Conservation (phyloP, 1,284 basidiomycete genomes). For the Trametes polyzona region DNA sequence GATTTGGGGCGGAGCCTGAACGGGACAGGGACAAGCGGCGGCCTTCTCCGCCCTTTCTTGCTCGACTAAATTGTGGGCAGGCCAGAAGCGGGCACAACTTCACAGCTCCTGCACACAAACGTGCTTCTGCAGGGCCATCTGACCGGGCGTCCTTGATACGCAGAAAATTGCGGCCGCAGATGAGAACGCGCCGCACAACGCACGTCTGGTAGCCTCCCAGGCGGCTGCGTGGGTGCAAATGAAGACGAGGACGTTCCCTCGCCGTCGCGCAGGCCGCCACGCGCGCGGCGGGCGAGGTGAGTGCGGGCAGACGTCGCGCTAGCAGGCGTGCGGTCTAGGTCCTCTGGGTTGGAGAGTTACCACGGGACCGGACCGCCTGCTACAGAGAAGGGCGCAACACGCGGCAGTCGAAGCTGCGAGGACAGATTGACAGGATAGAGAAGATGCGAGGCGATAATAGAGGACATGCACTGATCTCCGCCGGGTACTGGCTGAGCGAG, state of each 20-base stretch:
- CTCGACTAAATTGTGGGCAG: conserved; percentile 7
- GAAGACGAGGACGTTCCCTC: neutral
- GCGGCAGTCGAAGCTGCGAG: conserved; percentile 8
- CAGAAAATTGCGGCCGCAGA: conserved; percentile 8
- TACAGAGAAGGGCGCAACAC: conserved; percentile 11
- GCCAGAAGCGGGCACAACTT: conserved; percentile 12
- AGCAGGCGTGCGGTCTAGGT: neutral
- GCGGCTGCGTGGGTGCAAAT: conserved; percentile 1
- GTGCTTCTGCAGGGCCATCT: conserved; percentile 13
- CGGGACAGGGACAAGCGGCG: neutral
- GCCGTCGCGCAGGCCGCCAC: neutral
- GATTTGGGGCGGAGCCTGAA: neutral
- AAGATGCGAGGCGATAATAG: conserved; percentile 14
- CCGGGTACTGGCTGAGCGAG: neutral
- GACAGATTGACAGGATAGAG: conserved; percentile 19
- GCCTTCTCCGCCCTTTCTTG: conserved; percentile 2
- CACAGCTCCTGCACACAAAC: conserved; percentile 11
- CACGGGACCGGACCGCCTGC: conserved; percentile 10
- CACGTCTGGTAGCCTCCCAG: conserved; percentile 4
- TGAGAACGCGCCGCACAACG: conserved; percentile 8
- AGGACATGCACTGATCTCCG: neutral
- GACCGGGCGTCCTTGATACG: conserved; percentile 14
- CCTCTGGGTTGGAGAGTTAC: neutral
- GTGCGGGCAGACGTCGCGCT: neutral
- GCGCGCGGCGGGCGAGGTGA: conserved; percentile 2